Evolutionary conservation across 495 filamentous ascomycete genomes (phyloP), one percentile per base, ranked within the genome.

Genomic region (Trypethelium eluteriae): DNA sequence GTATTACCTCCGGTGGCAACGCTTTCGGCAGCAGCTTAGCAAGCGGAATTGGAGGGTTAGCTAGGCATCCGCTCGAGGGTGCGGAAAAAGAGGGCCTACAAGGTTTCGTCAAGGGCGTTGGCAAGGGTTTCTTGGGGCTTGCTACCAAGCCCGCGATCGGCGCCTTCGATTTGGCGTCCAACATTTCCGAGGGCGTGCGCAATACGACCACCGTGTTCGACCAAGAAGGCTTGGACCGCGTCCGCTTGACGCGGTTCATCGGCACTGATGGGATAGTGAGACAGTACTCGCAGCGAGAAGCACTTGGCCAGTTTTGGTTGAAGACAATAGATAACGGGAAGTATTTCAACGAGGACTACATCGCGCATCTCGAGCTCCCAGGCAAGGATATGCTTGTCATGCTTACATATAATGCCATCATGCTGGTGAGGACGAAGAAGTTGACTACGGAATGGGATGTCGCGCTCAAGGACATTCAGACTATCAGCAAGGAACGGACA

Each of bases 171-270:
- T 86, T 98, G 68, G 94, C 94, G 0, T 96, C 91, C 72, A 97
- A 96, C 76, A 85, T 98, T 68, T 91, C 90, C 25, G 94, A 98
- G 79, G 94, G 94, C 66, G 93, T 98, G 49, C 91, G 93, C 71
- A 98, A 98, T 78, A 98, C 94, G 7, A 98, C 94, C 6, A 98
- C 95, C 0, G 93, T 98, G 44, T 98, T 98, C 74, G 94, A 98
- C 71, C 87, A 88, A 44, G 88, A 95, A 62, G 94, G 94, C 49
- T 86, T 98, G 5, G 94, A 98, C 70, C 90, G 95, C 64, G 92
- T 98, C 18, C 89, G 94, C 39, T 81, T 96, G 35, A 89, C 94
- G 5, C 88, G 94, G 50, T 96, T 96, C 79, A 90, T 98, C 66
- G 90, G 90, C 25, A 84, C 86, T 46, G 94, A 98, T 74, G 94